Percentiles rank a stretch among this genome's conserved stretches.
These are phyloP conservation scores for Ophiostoma populinum DNA, from an alignment of 2,329 filamentous ascomycete genomes.

Conservation along the genomic window DNA sequence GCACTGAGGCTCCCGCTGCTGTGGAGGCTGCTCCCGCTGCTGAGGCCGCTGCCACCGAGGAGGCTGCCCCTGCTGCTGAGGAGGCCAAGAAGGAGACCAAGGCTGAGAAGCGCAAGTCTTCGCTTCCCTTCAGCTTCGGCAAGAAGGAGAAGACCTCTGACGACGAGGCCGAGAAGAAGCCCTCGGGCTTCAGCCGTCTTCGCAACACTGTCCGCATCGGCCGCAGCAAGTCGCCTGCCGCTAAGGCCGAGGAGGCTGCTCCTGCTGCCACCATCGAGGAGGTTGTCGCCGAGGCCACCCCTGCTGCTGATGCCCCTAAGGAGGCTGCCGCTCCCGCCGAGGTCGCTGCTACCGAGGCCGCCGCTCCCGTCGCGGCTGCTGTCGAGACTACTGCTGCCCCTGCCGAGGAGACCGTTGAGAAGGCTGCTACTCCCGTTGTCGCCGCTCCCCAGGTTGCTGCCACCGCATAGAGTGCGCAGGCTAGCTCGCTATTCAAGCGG, in stretches of 20 bases:
- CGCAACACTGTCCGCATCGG: conserved; percentile 36
- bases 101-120: conserved; percentile 66
- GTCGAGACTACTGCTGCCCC: conserved; percentile 18
- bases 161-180: conserved; percentile 45
- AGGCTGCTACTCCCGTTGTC: conserved; percentile 19
- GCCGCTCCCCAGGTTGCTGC: conserved; percentile 31
- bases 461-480: conserved; percentile 26
- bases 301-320: conserved; percentile 16
- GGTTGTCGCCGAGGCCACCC: conserved; percentile 15
- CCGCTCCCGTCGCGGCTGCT: conserved; percentile 14
- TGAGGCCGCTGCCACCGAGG: conserved; percentile 17
- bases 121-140: conserved; percentile 49
- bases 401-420: conserved; percentile 17
- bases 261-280: conserved; percentile 19
- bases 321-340: conserved; percentile 17
- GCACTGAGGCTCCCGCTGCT: conserved; percentile 33
- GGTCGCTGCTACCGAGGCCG: no score
- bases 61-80: conserved; percentile 27
- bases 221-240: conserved; percentile 27
- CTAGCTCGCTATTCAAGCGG: conserved; percentile 6
- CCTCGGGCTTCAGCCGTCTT: conserved; percentile 42
- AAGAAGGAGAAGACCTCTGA: conserved; percentile 67
- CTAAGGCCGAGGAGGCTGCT: conserved; percentile 21
- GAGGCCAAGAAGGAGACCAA: conserved; percentile 48
- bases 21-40: conserved; percentile 17